Base-by-base conservation (phyloP, 1,139 yeast genomes). In the Casaregolazyma lundiana region DNA sequence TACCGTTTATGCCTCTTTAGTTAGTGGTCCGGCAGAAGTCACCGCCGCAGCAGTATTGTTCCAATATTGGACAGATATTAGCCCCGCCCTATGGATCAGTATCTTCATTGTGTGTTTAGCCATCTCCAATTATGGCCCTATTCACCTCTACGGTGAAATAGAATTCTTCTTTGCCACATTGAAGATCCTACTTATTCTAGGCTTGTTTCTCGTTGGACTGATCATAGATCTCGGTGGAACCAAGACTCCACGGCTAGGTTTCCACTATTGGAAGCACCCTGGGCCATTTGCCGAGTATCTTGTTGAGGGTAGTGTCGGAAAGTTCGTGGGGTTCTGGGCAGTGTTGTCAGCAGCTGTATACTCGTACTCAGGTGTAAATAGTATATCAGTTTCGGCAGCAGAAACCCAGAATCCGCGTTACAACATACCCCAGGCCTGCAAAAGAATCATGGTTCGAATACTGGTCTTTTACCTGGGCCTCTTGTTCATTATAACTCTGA, bases 231-330 rank as follows among this genome's bases (percentile, higher is more conserved):
- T 62, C 21, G 70, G 70, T 24, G 58, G 58, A 18, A 54, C 50
- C 1, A 36, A 40, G n/a, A 48, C 46, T 7, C 53, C 49, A 11
- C 43, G 53, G 11, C 76, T 85, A 41, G 95, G 95, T 6, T 84
- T 84, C 72, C 75, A 89, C 64, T 84, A 85, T 68, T 86, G 95
- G 95, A 78, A 87, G 66, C 67, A 85, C 60, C 94, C 94, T 8
- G 94, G 94, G 49, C 75, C 85, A 7, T 84, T 60, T 34, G 51
- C 53, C 80, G 42, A 84, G 76, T 71, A 63, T 64, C 74, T 77
- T 42, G 67, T 65, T 7, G 63, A 68, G 17, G 77, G 80, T 5
- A 55, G 67, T 40, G 76, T 83, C 9, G 51, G 52, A 15, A 26
- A 43, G 13, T 46, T 49, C 29, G 30, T 48, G 9, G 55, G 54